phyloP scores from a whole-genome alignment of 116 monocot genomes.

The Posidonia oceanica region DNA sequence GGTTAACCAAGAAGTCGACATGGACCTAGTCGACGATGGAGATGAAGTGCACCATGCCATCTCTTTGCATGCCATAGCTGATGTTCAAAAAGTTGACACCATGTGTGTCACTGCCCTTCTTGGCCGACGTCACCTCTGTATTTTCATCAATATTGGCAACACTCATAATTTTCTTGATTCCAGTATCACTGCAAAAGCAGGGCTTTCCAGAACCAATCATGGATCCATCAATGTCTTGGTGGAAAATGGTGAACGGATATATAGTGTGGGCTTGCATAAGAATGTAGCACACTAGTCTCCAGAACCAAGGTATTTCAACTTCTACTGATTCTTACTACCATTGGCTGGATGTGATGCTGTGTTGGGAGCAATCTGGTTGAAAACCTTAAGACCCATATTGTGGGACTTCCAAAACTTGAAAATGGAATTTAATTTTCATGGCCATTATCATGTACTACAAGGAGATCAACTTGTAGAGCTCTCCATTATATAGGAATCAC shows the following conservation, averaged over 20 bases:
- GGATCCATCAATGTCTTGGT: not conserved
- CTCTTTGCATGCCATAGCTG: conserved; percentile 1
- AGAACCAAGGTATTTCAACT: not conserved
- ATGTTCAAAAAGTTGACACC: not conserved
- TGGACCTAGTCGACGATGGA: not conserved
- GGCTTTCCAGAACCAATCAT: not conserved
- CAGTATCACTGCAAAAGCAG: not conserved
- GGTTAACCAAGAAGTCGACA: not conserved
- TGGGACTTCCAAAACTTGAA: not conserved
- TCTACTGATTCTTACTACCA: not conserved
- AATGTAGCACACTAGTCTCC: not conserved
- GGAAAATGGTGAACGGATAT: not conserved
- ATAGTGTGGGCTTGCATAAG: not conserved
- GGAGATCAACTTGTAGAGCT: not conserved
- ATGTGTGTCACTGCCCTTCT: not conserved
- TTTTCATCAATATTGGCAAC: not conserved
- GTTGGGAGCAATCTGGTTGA: not conserved
- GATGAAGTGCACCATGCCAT: not conserved
- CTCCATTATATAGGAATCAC: not conserved
- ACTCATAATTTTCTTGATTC: not conserved
- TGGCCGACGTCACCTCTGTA: not conserved
- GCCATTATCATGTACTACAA: not conserved
- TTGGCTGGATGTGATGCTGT: not conserved
- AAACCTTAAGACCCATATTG: not conserved
- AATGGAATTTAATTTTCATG: not conserved